Evolutionary conservation across 148 eudicot genomes (phyloP).

Genomic region (Rhododendron kiyosumense): DNA sequence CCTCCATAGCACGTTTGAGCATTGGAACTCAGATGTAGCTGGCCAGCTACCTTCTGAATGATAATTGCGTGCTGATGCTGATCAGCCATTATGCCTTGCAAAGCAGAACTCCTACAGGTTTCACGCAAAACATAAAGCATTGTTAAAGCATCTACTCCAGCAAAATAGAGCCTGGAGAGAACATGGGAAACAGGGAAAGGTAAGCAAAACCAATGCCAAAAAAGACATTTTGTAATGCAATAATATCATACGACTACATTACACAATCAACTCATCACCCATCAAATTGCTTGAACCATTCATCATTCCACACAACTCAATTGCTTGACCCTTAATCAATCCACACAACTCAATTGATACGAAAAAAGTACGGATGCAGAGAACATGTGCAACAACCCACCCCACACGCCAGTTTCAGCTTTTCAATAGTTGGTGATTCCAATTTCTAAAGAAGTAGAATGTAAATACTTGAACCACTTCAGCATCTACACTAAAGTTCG

Average conservation of each 20-base stretch:
- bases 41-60: constrained; percentile 31
- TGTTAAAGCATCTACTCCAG: background rate
- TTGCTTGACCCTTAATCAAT: background rate
- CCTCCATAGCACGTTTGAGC: constrained; percentile 19
- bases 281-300: background rate
- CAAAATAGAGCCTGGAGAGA: background rate
- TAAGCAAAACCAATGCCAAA: background rate
- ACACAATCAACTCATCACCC: background rate
- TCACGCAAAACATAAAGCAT: background rate
- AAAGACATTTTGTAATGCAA: too few species aligned
- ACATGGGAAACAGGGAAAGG: background rate
- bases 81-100: constrained; percentile 23
- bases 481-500: background rate
- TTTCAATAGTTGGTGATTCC: background rate
- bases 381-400: background rate
- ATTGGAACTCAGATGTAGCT: constrained; percentile 28
- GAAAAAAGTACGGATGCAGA: background rate
- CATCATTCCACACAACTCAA: background rate
- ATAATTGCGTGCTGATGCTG: constrained; percentile 22
- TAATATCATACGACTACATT: background rate
- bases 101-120: background rate
- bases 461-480: background rate
- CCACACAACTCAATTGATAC: background rate
- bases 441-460: background rate
- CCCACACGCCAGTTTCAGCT: background rate